These are phyloP conservation scores for Nannochloris sp. DNA, from an alignment of 139 green algal genomes.

Conservation along the genomic window DNA sequence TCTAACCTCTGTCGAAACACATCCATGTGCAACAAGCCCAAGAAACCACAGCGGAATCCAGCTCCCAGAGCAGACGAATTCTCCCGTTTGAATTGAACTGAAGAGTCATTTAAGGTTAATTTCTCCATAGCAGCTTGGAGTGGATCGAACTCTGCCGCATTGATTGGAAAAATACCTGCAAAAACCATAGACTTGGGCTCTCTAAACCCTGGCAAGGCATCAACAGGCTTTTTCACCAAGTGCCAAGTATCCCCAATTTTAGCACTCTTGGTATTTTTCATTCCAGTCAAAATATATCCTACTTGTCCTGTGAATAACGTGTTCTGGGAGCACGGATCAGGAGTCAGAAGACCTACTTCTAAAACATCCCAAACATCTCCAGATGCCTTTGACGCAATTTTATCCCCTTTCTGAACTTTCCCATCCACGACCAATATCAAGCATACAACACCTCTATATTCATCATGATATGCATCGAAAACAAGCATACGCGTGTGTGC, in stretches of 20 bases:
- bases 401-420: slow-evolving; percentile 41
- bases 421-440: slow-evolving; percentile 71
- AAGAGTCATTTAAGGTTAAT: slow-evolving; percentile 86
- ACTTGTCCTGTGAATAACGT: slow-evolving; percentile 69
- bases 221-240: slow-evolving; percentile 7
- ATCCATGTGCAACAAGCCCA: slow-evolving; percentile 89
- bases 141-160: slow-evolving; percentile 52
- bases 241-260: slow-evolving; percentile 78
- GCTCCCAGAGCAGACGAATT: slow-evolving; percentile 74
- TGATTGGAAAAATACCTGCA: slow-evolving; percentile 63
- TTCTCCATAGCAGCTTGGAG: slow-evolving; percentile 60
- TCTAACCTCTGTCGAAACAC: slow-evolving; percentile 82
- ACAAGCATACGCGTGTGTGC: slow-evolving; percentile 63
- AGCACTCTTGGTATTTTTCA: slow-evolving; percentile 62
- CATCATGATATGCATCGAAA: slow-evolving; percentile 59
- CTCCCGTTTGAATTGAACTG: slow-evolving; percentile 64
- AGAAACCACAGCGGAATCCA: slow-evolving; percentile 82
- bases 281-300: slow-evolving; percentile 82
- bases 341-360: slow-evolving; percentile 62
- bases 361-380: slow-evolving; percentile 55
- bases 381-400: slow-evolving; percentile 35
- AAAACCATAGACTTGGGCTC: slow-evolving; percentile 80
- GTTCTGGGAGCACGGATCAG: slow-evolving; percentile 43
- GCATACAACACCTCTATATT: slow-evolving; percentile 45
- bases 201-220: slow-evolving; percentile 58